Evolutionary conservation across 768 basidiomycete genomes (phyloP), one percentile per base, ranked within the genome.

Genomic region (Pilatotrama ljubarskyi): DNA sequence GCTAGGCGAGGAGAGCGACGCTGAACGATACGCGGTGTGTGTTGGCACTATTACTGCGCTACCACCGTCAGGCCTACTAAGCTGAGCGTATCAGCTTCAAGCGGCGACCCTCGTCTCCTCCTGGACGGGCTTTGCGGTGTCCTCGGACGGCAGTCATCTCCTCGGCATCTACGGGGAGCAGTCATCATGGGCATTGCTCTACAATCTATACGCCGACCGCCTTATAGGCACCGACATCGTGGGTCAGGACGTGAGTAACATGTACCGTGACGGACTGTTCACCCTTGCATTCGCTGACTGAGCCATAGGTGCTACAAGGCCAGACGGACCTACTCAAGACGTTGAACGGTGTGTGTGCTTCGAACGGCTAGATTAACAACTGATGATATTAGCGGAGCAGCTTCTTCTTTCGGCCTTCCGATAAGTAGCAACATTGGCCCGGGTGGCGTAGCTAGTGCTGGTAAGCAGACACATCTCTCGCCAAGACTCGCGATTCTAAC

Each of bases 121-220:
- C 6, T 61, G 58, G 64, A 26, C 46, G 14, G 54, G 59, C 2
- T 32, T 64, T 11, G 59, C 53, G 14, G 20, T 36, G 14, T 42
- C 54, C 10, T n/a, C 51, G 48, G 51, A 37, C 41, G 40, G 55
- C 35, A 13, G 18, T 7, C 62, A 51, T 17, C 5, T 60, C 10
- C 50, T 57, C 14, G 50, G 47, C 6, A 15, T 6, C 0, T 64
- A 64, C 25, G 55, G 50, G 10, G 36, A 52, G 3, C 35, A 57
- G 32, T 6, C 18, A 5, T 60, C 63, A 7, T 64, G 63, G 63
- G 38, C 58, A 24, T 24, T 64, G 26, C 18, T 59, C 37, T 64
- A 64, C 55, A 64, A 64, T 41, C 24, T 60, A 5, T 64, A 60
- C 22, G 63, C 63, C 9, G 63, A 64, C 36, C 35, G 20, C 11